Evolutionary conservation across 164 flowering plant genomes (phyloP), one percentile per base, ranked within the genome.

Genomic region (Macadamia integrifolia): DNA sequence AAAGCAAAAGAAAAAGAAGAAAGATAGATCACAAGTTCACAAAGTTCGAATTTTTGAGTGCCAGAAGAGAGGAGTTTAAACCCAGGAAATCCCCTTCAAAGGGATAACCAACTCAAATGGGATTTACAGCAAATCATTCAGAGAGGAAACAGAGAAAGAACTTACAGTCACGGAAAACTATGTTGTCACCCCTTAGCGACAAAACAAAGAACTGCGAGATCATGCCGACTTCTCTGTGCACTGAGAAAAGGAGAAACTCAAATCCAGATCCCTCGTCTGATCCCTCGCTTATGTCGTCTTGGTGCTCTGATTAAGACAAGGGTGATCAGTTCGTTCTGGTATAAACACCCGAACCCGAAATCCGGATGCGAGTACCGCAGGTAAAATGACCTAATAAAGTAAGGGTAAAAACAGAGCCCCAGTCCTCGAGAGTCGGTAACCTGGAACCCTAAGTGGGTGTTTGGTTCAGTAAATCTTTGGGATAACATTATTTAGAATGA

Each of bases 181-280:
- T 91, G 74, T 85, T 91, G 65, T 91, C 97, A 78, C 97, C 95
- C 78, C 97, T 82, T 79, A 83, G 97, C 14, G 95, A 89, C 59
- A 91, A 78, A 28, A 89, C 93, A 77, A 91, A 91, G 87, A 91
- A 89, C 80, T 91, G 97, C 28, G 93, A 88, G 61, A 91, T 91
- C 97, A 91, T 91, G 57, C n/a, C 57, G 6, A 53, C 17, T 3
- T 53, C 17, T 17, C 57, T 14, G 57, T 53, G 1, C 14, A n/a
- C 17, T 9, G 12, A 46, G 13, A 53, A 53, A 14, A 17, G 15
- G 6, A 53, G 15, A 53, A 35, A 35, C 40, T 17, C 18, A 17
- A 53, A 1, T 17, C 18, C n/a, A 53, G 57, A 53, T 14, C 57
- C 57, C 57, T 35, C n/a, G 57, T 53, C 57, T 53, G 57, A 49